These are phyloP conservation scores for Mesembryanthemum crystallinum DNA, from an alignment of 148 eudicot genomes.

Conservation along the genomic window DNA sequence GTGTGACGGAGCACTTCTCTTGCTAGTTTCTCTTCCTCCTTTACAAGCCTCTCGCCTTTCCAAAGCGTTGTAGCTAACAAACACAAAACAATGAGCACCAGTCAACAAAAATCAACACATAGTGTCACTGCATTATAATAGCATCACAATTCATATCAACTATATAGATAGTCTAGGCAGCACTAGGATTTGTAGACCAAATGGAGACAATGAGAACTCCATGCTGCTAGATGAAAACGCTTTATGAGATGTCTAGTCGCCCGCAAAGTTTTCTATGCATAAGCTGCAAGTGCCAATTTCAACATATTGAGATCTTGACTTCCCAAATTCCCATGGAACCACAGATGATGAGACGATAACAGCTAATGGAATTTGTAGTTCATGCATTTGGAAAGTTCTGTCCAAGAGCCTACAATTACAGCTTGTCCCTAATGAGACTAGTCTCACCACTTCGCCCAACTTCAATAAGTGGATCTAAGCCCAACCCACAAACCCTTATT, in stretches of 20 bases:
- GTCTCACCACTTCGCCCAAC: too few relatives aligned
- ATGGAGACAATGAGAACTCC: background rate
- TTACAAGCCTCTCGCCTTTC: slow-evolving; percentile 82
- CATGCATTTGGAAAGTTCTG: too few relatives aligned
- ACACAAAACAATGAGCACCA: background rate
- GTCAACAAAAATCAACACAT: background rate
- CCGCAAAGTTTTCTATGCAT: background rate
- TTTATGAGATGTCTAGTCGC: background rate
- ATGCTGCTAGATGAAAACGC: background rate
- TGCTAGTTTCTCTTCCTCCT: slow-evolving; percentile 66
- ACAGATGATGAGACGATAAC: background rate
- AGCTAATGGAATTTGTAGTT: background rate
- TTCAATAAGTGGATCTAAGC: too few relatives aligned
- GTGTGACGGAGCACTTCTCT: slow-evolving; percentile 55
- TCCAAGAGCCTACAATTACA: too few relatives aligned
- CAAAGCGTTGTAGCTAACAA: slow-evolving; percentile 64
- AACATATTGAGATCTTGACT: background rate
- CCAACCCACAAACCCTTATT: too few relatives aligned
- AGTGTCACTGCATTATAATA: background rate
- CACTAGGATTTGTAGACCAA: background rate
- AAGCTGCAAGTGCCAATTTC: background rate
- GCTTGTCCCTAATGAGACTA: too few relatives aligned
- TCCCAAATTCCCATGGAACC: background rate
- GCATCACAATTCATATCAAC: background rate
- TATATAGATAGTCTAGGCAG: background rate